These are phyloP conservation scores for Fistulina hepatica DNA, from an alignment of 1,284 basidiomycete species.

Conservation along the genomic window DNA sequence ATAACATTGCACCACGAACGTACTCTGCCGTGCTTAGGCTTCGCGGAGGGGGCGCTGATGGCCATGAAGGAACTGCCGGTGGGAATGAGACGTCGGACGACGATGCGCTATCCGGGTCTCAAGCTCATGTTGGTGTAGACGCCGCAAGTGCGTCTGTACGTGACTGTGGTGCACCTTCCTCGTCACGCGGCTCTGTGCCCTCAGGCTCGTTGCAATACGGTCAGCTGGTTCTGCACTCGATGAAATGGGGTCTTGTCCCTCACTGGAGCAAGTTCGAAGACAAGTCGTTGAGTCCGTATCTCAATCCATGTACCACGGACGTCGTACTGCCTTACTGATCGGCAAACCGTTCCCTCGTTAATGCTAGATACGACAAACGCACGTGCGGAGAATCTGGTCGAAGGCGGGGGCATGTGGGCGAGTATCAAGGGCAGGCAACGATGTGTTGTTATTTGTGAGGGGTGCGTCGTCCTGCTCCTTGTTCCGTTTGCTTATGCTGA, in stretches of 20 bases:
- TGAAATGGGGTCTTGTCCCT: slow-evolving; percentile 89
- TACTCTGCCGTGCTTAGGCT: slow-evolving; percentile 56
- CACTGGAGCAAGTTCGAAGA: slow-evolving; percentile 75
- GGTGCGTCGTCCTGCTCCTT: slow-evolving; percentile 32
- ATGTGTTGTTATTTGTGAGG: slow-evolving; percentile 72
- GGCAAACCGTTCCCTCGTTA: no score
- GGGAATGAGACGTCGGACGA: slow-evolving; percentile 5
- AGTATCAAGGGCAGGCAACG: slow-evolving; percentile 70
- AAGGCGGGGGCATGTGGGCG: slow-evolving; percentile 71
- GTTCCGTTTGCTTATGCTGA: background rate
- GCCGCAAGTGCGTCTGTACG: background rate
- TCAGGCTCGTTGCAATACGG: background rate
- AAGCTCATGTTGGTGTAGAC: background rate
- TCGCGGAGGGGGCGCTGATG: slow-evolving; percentile 16
- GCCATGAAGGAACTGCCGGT: slow-evolving; percentile 9
- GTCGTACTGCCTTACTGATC: no score
- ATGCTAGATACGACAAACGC: slow-evolving; percentile 93
- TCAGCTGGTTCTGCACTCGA: slow-evolving; percentile 46
- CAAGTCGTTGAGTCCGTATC: slow-evolving; percentile 51
- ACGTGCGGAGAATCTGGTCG: slow-evolving; percentile 71
- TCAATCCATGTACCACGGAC: no score
- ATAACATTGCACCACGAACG: slow-evolving; percentile 65
- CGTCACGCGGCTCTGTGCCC: slow-evolving; percentile 1
- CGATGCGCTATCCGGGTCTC: slow-evolving; percentile 5
- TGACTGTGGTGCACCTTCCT: slow-evolving; percentile 2